Evolutionary conservation across 768 basidiomycete species (phyloP), one percentile per base, ranked within the genome.

Genomic region (Austroboletus festivus): DNA sequence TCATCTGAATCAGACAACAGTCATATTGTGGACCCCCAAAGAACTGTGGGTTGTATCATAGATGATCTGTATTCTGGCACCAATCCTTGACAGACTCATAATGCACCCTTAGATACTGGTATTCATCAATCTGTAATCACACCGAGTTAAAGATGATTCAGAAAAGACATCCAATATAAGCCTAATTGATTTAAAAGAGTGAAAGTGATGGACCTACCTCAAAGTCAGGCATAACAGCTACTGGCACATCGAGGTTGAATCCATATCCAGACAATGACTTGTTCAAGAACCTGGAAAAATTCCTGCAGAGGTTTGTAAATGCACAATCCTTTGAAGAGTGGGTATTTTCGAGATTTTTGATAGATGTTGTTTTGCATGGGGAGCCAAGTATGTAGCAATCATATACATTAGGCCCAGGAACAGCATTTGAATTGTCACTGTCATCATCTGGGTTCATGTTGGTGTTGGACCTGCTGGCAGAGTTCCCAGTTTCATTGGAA

Each of bases 41-140:
- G 49, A 73, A 73, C 0, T 38, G 42, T 8, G 68, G 65, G 44
- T 62, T 70, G 52, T 59, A 68, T 4, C 52, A 48, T 1, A 73
- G 54, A 23, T 64, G 54, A 45, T 73, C 62, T 1, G 54, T 59
- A 4, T 47, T 48, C 20, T 53, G 22, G 9, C 43, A 22, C 70
- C 69, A 73, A 49, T 67, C 55, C 59, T 51, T 16, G 67, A 45
- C n/a, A n/a, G n/a, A n/a, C n/a, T n/a, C n/a, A n/a, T n/a, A n/a
- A n/a, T n/a, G n/a, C n/a, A n/a, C n/a, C 40, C 52, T 61, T 19
- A 71, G 47, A 37, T 50, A 66, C 5, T 33, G 42, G 38, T 63
- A 52, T 24, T 63, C 58, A 3, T 44, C 52, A 6, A 69, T 53
- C 60, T 67, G n/a, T n/a, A n/a, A n/a, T n/a, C n/a, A n/a, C n/a